Percentiles rank a stretch among this genome's conserved stretches.
Evolutionary conservation across 495 filamentous ascomycete genomes (phyloP).

Genomic region (Haplographium delicatum): DNA sequence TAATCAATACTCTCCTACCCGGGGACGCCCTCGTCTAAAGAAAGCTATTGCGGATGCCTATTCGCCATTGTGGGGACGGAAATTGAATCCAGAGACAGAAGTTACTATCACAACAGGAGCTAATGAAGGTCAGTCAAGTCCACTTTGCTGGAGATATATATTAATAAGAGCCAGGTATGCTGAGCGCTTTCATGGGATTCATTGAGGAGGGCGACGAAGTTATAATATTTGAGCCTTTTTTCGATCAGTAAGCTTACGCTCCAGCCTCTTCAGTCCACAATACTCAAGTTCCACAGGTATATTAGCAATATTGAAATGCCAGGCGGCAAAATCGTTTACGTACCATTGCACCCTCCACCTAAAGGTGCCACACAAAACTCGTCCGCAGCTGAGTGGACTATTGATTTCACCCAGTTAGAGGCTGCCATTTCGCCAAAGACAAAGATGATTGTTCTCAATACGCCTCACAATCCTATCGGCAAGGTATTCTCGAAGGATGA

Average conservation of each 20-base stretch:
- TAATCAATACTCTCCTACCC: constrained; percentile 97
- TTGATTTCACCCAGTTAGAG: constrained; percentile 81
- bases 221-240: constrained; percentile 97
- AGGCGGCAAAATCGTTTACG: constrained; percentile 88
- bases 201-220: constrained; percentile 93
- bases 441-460: constrained; percentile 89
- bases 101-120: constrained; percentile 94
- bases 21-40: constrained; percentile 82
- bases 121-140: constrained; percentile 65
- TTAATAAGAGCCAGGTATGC: constrained; percentile 47
- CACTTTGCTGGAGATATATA: not conserved
- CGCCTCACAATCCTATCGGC: constrained; percentile 90
- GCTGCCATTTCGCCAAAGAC: constrained; percentile 78
- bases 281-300: constrained; percentile 48
- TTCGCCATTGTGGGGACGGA: constrained; percentile 73
- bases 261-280: not conserved
- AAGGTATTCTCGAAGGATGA: constrained; percentile 87
- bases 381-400: constrained; percentile 79
- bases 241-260: constrained; percentile 71
- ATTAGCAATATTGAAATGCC: constrained; percentile 98
- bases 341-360: constrained; percentile 85
- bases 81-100: constrained; percentile 81
- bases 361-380: constrained; percentile 74
- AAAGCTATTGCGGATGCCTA: constrained; percentile 90
- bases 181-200: constrained; percentile 96